These are phyloP conservation scores for Aquilaria sinensis DNA, from an alignment of 345 rosid species.

Conservation along the genomic window DNA sequence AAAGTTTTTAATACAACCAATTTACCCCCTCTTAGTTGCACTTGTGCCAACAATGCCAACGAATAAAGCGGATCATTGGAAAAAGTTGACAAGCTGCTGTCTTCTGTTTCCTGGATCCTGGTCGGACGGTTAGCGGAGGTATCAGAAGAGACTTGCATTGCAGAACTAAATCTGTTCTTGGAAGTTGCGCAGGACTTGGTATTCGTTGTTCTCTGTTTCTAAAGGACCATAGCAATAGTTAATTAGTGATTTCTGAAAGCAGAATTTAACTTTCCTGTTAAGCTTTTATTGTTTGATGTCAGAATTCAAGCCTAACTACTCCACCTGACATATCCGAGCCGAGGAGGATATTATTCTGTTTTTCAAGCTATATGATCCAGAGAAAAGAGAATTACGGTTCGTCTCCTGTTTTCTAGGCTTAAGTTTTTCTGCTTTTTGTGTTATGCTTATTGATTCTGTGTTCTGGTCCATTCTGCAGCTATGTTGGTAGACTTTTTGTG, in stretches of 20 bases:
- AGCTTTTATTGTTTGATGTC: conserved; percentile 9
- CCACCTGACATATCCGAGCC: conserved; percentile 50
- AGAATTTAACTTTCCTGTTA: background rate
- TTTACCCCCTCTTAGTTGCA: no score
- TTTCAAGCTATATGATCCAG: conserved; percentile 88
- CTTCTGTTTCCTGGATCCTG: conserved; percentile 25
- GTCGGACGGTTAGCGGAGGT: conserved; percentile 90
- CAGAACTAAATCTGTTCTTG: conserved; percentile 82
- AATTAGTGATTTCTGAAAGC: background rate
- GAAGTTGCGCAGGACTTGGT: conserved; percentile 84
- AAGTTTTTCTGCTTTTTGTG: background rate
- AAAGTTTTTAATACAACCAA: no score
- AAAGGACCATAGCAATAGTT: background rate
- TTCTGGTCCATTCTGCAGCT: conserved; percentile 36
- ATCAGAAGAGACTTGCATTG: conserved; percentile 63
- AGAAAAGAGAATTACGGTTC: conserved; percentile 74
- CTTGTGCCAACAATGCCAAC: no score
- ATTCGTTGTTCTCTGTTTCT: conserved; percentile 16
- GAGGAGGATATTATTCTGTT: conserved; percentile 81
- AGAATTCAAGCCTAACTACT: conserved; percentile 68
- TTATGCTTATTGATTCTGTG: conserved; percentile 13
- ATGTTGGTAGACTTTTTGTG: conserved; percentile 77
- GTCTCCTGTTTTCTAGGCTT: conserved; percentile 2
- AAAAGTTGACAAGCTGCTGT: conserved; percentile 1
- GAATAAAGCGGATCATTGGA: no score